phyloP scores from a whole-genome alignment of 164 flowering plant genomes.

The Protea cynaroides region DNA sequence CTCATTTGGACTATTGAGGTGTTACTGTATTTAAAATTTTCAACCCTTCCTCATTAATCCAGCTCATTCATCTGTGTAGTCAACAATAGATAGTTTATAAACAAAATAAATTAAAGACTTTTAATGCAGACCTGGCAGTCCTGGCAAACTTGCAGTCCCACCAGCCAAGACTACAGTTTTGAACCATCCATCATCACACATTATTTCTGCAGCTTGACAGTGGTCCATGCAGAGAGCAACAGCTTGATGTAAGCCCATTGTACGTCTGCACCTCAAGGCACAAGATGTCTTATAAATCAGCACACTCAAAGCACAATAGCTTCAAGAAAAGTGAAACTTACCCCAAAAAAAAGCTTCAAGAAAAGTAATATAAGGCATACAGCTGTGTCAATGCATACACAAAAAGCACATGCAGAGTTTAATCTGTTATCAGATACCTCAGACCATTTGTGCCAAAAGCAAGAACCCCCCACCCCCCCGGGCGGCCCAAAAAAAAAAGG shows the following conservation, averaged over 20 bases:
- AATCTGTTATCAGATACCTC: no score
- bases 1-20: neutral
- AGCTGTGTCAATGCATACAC: no score
- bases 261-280: slow-evolving; percentile 36
- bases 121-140: slow-evolving; percentile 62
- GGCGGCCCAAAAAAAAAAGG: no score
- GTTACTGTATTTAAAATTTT: neutral
- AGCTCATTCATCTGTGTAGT: no score
- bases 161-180: slow-evolving; percentile 89
- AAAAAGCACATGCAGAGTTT: no score
- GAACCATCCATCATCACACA: slow-evolving; percentile 71
- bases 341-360: no score
- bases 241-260: slow-evolving; percentile 87
- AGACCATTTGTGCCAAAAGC: no score
- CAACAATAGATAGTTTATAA: no score
- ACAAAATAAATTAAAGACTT: neutral
- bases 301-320: neutral
- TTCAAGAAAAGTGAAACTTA: neutral
- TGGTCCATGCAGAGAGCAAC: slow-evolving; percentile 95
- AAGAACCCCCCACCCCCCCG: no score
- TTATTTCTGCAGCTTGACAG: slow-evolving; percentile 58
- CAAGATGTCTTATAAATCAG: neutral
- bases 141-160: slow-evolving; percentile 86
- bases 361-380: no score
- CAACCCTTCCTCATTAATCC: neutral